Conservation (phyloP, 495 filamentous ascomycete genomes). For the Penicillium subrubescens region DNA sequence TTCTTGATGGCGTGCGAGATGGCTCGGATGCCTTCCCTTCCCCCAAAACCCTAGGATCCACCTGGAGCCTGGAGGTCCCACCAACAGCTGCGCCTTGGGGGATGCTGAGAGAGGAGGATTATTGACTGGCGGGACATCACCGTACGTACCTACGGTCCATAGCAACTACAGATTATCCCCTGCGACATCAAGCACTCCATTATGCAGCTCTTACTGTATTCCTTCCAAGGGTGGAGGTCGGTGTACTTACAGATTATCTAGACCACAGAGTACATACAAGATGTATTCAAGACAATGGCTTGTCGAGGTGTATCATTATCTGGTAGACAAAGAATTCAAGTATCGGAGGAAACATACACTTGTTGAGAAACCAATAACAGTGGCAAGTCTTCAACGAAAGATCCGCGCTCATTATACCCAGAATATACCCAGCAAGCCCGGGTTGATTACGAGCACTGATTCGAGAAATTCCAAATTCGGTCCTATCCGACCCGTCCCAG, state of each 20-base stretch:
- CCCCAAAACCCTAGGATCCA: slow-evolving; percentile 10
- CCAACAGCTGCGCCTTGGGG: slow-evolving; percentile 14
- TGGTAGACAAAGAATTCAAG: background rate
- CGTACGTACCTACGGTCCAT: background rate
- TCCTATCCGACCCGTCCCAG: slow-evolving; percentile 15
- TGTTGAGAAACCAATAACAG: background rate
- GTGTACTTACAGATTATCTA: background rate
- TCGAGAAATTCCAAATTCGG: slow-evolving; percentile 27
- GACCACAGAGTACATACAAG: too few relatives aligned
- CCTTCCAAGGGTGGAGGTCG: background rate
- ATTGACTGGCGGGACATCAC: background rate
- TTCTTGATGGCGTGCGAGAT: slow-evolving; percentile 12
- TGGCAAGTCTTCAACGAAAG: background rate
- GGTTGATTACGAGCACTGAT: background rate
- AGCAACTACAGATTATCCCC: background rate
- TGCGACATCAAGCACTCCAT: background rate
- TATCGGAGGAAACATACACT: too few relatives aligned
- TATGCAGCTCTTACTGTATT: background rate
- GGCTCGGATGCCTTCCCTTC: slow-evolving; percentile 5
- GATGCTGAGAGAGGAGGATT: background rate
- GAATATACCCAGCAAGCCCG: too few relatives aligned
- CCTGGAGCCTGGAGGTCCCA: slow-evolving; percentile 9
- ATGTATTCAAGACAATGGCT: too few relatives aligned
- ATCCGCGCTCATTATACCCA: background rate
- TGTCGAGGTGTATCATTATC: background rate